A percentile compares a stretch with the other conserved stretches of the same genome.
Conservation (phyloP, 306 rosid species). For the Cercis canadensis region DNA sequence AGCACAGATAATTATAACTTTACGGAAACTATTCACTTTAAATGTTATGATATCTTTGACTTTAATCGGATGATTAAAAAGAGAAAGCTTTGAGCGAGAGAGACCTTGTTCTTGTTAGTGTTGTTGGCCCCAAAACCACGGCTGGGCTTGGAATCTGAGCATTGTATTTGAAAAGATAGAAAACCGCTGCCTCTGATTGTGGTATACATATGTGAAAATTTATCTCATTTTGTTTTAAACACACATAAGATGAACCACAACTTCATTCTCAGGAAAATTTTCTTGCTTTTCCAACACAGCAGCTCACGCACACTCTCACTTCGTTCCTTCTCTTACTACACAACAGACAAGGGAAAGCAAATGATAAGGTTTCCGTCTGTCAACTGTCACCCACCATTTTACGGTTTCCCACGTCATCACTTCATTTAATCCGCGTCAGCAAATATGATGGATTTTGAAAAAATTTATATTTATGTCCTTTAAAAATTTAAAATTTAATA, state of each 20-base stretch:
- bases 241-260: too few species aligned
- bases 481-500: too few species aligned
- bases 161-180: slow-evolving; percentile 43
- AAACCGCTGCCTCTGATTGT: slow-evolving; percentile 41
- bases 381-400: too few species aligned
- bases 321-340: too few species aligned
- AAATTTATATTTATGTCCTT: too few species aligned
- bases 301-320: neutral
- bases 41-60: too few species aligned
- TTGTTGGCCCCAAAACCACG: slow-evolving; percentile 66
- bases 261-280: neutral
- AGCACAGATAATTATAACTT: neutral
- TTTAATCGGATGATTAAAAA: too few species aligned
- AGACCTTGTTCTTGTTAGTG: slow-evolving; percentile 38
- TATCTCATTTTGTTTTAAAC: neutral
- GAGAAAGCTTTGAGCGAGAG: neutral
- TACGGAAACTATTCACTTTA: neutral
- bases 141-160: slow-evolving; percentile 59
- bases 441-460: too few species aligned
- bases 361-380: neutral
- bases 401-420: neutral
- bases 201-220: slow-evolving; percentile 1
- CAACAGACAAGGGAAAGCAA: too few species aligned
- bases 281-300: neutral
- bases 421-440: neutral